Evolutionary conservation across 148 eudicot species (phyloP), one percentile per base, ranked within the genome.

Genomic region (Polygonum maritimum): DNA sequence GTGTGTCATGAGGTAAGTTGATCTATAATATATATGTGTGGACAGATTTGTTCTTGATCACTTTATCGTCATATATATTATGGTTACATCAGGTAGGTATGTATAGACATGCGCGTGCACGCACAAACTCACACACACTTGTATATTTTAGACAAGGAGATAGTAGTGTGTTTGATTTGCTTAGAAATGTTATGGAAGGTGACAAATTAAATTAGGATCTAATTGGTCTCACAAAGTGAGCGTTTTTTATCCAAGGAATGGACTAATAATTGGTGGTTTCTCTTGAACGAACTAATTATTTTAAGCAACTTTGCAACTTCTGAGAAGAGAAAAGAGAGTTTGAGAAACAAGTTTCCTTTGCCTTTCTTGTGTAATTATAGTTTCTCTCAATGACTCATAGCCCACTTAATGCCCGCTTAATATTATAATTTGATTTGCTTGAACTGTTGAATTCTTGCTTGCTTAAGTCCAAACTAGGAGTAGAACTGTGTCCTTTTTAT

Each of bases 1-100:
- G 55, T 51, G 55, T 51, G 55, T 18, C 55, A 51, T 51, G 19
- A 51, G 19, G n/a, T 51, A 18, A 21, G 31, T 57, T 57, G 31
- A 57, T 57, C 63, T 40, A 65, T 65, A 65, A 36, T 65, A 15
- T 44, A 15, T 44, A 65, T 65, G n/a, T 65, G 71, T 15, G 71
- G 71, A 65, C 13, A 57, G 31, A 57, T 57, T 19, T 57, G 63
- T 19, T 57, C 63, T 57, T 10, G 10, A 57, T 57, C 63, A 57
- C 63, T 57, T 57, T 57, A 0, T 57, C 33, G 8, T 57, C 63
- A 21, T 57, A 21, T 57, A 57, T 57, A 21, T 57, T 57, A 57
- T 57, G 31, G 10, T 21, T 57, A 57, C 63, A 57, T 57, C 62
- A 55, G 62, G 62, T 22, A 8, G 63, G 33, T 57, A 57, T 38